These are phyloP conservation scores for Suhomyces yuchorum DNA, from an alignment of 1,139 yeast species.

Conservation along the genomic window DNA sequence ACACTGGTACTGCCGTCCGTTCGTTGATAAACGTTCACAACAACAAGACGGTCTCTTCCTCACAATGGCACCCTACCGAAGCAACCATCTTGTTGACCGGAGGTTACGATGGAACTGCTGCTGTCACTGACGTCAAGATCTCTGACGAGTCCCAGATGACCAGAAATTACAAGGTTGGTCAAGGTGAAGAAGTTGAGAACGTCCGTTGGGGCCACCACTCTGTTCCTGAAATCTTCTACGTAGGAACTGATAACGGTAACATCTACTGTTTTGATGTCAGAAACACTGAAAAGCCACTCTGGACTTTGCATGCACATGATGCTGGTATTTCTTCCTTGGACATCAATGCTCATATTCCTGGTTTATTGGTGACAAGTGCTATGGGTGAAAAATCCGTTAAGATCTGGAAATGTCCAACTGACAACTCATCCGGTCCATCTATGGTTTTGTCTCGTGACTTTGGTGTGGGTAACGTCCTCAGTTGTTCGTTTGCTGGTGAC, in stretches of 20 bases:
- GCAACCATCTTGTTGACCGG: conserved; percentile 86
- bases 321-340: conserved; percentile 86
- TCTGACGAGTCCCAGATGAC: conserved; percentile 61
- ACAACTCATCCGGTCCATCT: conserved; percentile 61
- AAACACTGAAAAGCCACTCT: conserved; percentile 65
- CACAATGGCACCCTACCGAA: conserved; percentile 81
- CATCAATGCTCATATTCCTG: conserved; percentile 66
- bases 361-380: conserved; percentile 83
- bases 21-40: conserved; percentile 60
- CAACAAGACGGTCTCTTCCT: conserved; percentile 77
- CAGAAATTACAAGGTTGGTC: conserved; percentile 61
- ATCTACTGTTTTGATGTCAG: conserved; percentile 89
- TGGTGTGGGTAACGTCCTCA: conserved; percentile 91
- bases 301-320: conserved; percentile 98
- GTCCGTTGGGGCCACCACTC: conserved; percentile 64
- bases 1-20: conserved; percentile 72
- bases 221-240: conserved; percentile 68
- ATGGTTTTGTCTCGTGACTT: conserved; percentile 92
- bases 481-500: conserved; percentile 84
- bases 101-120: conserved; percentile 85
- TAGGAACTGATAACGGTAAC: conserved; percentile 91
- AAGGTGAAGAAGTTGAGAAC: conserved; percentile 80
- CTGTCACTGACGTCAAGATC: conserved; percentile 81
- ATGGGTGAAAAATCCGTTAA: conserved; percentile 87
- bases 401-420: conserved; percentile 74